Conservation (phyloP, 179 eudicot genomes). For the Sideroxylon spinosum region DNA sequence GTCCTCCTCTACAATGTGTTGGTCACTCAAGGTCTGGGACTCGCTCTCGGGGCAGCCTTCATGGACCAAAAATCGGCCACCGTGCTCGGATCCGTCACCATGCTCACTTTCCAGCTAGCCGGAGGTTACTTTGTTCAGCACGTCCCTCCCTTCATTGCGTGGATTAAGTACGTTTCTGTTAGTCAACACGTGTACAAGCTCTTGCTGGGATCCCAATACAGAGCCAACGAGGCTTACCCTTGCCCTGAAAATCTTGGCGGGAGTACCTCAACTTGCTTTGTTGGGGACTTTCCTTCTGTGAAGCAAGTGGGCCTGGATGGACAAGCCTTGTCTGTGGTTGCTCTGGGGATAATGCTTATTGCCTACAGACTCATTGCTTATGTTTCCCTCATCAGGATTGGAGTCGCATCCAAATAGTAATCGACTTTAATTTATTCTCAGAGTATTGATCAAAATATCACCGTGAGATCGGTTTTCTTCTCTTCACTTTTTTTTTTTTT, state of each 20-base stretch:
- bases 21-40: slow-evolving; percentile 71
- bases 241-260: slow-evolving; percentile 29
- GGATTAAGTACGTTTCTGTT: slow-evolving; percentile 67
- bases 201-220: slow-evolving; percentile 54
- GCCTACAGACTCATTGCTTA: slow-evolving; percentile 67
- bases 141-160: slow-evolving; percentile 58
- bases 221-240: slow-evolving; percentile 40
- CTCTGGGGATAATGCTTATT: slow-evolving; percentile 54
- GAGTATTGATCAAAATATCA: too few species aligned
- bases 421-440: too few species aligned
- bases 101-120: slow-evolving; percentile 61
- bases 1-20: slow-evolving; percentile 47
- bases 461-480: too few species aligned
- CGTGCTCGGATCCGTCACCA: slow-evolving; percentile 55
- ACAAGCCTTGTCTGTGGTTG: slow-evolving; percentile 27
- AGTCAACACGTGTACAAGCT: slow-evolving; percentile 57
- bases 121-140: slow-evolving; percentile 78
- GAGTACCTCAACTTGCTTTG: slow-evolving; percentile 29
- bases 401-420: slow-evolving; percentile 29
- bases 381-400: slow-evolving; percentile 73
- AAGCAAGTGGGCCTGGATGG: slow-evolving; percentile 51
- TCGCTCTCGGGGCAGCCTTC: slow-evolving; percentile 68
- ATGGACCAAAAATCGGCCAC: slow-evolving; percentile 69
- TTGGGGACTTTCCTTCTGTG: slow-evolving; percentile 56
- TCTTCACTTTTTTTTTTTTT: too few species aligned